Base-by-base conservation (phyloP, 306 rosid species). In the Prunus campanulata region DNA sequence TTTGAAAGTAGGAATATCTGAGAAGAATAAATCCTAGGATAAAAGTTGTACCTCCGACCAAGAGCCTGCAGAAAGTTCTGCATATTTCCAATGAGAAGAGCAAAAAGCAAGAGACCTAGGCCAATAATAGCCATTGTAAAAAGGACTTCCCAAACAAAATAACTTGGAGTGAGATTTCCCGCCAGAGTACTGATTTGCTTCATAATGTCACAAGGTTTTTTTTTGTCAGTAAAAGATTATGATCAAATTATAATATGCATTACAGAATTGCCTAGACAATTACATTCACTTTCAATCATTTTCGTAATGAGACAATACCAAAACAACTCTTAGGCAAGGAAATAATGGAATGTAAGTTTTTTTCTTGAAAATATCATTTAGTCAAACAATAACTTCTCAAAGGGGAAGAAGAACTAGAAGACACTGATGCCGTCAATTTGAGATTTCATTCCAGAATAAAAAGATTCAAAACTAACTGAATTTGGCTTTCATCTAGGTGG, bases 111-210 rank as follows among this genome's bases (percentile, higher is more conserved):
- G 76, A 93, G 96, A 52, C 98, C 98, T 60, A 91, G 80, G 75
- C 95, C 96, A 59, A 91, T 83, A 76, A 91, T 89, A 49, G 60
- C 88, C 93, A 91, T 93, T 59, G 95, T 84, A 64, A 91, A 93
- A 35, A 88, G 77, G 64, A 91, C 93, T 83, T 93, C 98, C 93
- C 93, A 56, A 10, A 83, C 83, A 85, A 85, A 91, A 74, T 84
- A 85, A 86, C 97, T 93, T 11, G 98, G 98, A 70, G 9, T 18
- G 81, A 19, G 85, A 81, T 86, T 86, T 74, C 98, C 91, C 51
- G 92, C 93, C 2, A 91, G 85, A 50, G 97, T 91, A 83, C 97
- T 93, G 63, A 93, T 93, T 91, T 93, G 98, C 98, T 93, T 84
- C 78, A 78, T 74, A 71, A 67, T 35, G 73, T 76, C 75, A 81